Percentiles rank a stretch among this genome's conserved stretches.
Evolutionary conservation across 2,329 filamentous ascomycete species (phyloP).

Genomic region (Ceratocystis harringtonii): DNA sequence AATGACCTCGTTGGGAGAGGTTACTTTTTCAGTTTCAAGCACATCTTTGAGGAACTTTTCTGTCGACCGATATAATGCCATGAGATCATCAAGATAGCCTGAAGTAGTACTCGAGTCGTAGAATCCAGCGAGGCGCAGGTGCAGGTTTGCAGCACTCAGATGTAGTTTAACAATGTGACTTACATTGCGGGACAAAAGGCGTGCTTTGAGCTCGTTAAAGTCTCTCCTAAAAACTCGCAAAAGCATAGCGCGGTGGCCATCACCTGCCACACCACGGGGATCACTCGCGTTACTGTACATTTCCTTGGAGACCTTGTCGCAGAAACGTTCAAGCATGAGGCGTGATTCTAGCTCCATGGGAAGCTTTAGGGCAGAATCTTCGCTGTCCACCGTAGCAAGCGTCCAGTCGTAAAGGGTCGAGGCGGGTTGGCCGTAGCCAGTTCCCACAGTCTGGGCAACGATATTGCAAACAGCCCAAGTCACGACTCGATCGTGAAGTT

Average conservation of each 20-base stretch:
- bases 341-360: constrained; percentile 50
- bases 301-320: constrained; percentile 62
- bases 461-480: constrained; percentile 82
- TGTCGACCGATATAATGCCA: constrained; percentile 59
- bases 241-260: constrained; percentile 51
- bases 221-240: constrained; percentile 52
- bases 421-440: constrained; percentile 67
- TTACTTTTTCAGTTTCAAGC: constrained; percentile 36
- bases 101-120: constrained; percentile 62
- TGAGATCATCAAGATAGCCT: constrained; percentile 58
- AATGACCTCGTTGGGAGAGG: constrained; percentile 31
- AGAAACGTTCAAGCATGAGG: constrained; percentile 58
- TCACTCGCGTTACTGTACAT: constrained; percentile 67
- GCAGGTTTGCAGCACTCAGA: constrained; percentile 56
- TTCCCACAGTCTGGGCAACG: constrained; percentile 67
- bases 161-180: constrained; percentile 49
- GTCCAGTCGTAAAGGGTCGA: constrained; percentile 67
- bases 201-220: constrained; percentile 46
- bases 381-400: constrained; percentile 39
- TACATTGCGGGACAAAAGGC: constrained; percentile 42
- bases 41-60: constrained; percentile 54
- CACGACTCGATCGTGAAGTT: constrained; percentile 60
- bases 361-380: constrained; percentile 36
- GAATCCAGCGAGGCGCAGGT: constrained; percentile 64
- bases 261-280: constrained; percentile 51